A percentile compares a stretch with the other conserved stretches of the same genome.
Conservation (phyloP, 2,329 filamentous ascomycete species). For the Clonostachys solani region DNA sequence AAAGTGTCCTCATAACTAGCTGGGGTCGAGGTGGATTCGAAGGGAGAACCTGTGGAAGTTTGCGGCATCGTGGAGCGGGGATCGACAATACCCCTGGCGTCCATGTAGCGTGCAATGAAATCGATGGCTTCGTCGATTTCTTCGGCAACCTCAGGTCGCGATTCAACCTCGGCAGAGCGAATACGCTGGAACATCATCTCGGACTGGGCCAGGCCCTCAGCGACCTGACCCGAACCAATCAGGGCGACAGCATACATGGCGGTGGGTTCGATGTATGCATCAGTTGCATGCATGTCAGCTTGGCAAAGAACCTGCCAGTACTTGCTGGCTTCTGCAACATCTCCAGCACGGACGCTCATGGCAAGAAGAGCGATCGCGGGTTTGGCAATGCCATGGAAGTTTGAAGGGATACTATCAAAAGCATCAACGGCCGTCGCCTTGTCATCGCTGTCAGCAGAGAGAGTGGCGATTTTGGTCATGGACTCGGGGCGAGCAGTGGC, state of each 20-base stretch:
- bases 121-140: slow-evolving; percentile 86
- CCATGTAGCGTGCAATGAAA: slow-evolving; percentile 59
- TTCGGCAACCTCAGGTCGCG: slow-evolving; percentile 56
- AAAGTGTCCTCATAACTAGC: slow-evolving; percentile 74
- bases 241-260: slow-evolving; percentile 88
- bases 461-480: slow-evolving; percentile 69
- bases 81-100: slow-evolving; percentile 47
- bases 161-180: slow-evolving; percentile 51
- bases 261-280: slow-evolving; percentile 77
- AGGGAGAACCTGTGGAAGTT: slow-evolving; percentile 38
- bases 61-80: slow-evolving; percentile 47
- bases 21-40: slow-evolving; percentile 48
- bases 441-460: slow-evolving; percentile 77
- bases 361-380: slow-evolving; percentile 81
- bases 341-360: slow-evolving; percentile 77
- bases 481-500: slow-evolving; percentile 54
- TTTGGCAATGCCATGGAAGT: slow-evolving; percentile 42
- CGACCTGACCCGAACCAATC: slow-evolving; percentile 78
- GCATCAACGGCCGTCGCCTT: slow-evolving; percentile 63
- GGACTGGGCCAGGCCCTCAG: slow-evolving; percentile 75
- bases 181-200: slow-evolving; percentile 87
- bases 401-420: slow-evolving; percentile 53
- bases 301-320: slow-evolving; percentile 76
- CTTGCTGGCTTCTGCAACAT: slow-evolving; percentile 70
- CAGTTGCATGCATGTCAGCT: slow-evolving; percentile 53